Conservation (phyloP, 2,329 filamentous ascomycete genomes). For the Lizonia empirigonia region DNA sequence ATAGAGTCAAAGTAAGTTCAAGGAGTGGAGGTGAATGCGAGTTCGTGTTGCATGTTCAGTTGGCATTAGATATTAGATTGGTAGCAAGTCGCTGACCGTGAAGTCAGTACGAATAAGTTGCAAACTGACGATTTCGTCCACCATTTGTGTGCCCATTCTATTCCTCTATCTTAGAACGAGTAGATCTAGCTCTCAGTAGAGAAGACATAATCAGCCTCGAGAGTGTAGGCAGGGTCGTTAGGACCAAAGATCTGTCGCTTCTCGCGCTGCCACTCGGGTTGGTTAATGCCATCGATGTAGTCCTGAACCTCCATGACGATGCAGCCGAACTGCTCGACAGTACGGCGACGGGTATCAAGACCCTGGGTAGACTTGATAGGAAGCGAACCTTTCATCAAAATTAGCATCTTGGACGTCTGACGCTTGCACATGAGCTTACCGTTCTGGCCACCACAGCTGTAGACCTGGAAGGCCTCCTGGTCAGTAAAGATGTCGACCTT, state of each 20-base stretch:
- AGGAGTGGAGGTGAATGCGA: not conserved
- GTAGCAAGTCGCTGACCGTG: not conserved
- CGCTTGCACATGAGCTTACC: conserved; percentile 50
- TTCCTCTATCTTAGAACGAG: not conserved
- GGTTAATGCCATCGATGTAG: conserved; percentile 92
- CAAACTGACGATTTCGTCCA: not conserved
- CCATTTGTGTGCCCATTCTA: not conserved
- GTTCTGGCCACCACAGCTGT: conserved; percentile 79
- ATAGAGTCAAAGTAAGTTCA: too few species aligned
- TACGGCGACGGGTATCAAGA: conserved; percentile 63
- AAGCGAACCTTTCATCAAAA: conserved; percentile 52
- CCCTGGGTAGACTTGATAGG: conserved; percentile 74
- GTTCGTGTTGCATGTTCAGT: not conserved
- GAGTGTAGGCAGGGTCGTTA: conserved; percentile 49
- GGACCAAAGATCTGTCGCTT: conserved; percentile 58
- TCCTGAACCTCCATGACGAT: conserved; percentile 91
- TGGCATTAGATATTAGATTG: conserved; percentile 15
- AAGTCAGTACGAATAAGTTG: not conserved
- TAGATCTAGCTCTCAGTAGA: conserved; percentile 34
- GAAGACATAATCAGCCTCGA: conserved; percentile 55
- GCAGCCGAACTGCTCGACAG: conserved; percentile 78
- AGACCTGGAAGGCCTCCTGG: conserved; percentile 87
- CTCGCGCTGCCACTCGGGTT: conserved; percentile 81
- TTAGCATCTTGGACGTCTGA: conserved; percentile 9
- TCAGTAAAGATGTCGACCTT: conserved; percentile 80